Evolutionary conservation across 2,329 filamentous ascomycete species (phyloP).

Genomic region (Neodidymelliopsis sp.): DNA sequence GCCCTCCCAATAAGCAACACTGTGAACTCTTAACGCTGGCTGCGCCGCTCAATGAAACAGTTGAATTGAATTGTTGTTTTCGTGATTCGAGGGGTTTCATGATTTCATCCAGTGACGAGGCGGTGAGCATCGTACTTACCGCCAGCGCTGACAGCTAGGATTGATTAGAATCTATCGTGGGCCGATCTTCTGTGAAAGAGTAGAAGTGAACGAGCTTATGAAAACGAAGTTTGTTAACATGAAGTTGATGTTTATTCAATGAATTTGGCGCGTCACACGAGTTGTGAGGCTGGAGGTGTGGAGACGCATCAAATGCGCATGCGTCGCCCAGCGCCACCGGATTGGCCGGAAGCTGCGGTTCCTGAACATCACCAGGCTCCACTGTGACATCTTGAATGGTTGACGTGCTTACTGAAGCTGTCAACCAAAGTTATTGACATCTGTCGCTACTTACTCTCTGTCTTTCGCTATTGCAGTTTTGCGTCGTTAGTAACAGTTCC

Average conservation of each 20-base stretch:
- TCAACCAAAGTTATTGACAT: conserved; percentile 3
- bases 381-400: conserved; percentile 30
- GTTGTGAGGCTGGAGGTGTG: background rate
- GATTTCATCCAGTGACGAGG: too few species aligned
- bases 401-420: conserved; percentile 20
- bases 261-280: background rate
- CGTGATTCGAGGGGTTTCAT: too few species aligned
- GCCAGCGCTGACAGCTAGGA: too few species aligned
- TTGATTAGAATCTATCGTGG: too few species aligned
- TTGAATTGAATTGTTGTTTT: background rate
- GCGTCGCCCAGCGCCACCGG: conserved; percentile 10
- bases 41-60: background rate
- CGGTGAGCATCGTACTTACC: too few species aligned
- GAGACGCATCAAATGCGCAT: conserved; percentile 6
- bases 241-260: background rate
- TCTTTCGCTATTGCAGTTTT: conserved; percentile 4
- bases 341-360: conserved; percentile 31
- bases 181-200: too few species aligned
- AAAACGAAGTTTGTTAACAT: too few species aligned
- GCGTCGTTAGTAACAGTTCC: background rate
- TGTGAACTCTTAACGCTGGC: background rate
- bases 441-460: conserved; percentile 2
- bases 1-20: background rate
- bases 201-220: too few species aligned
- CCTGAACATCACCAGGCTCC: conserved; percentile 22